These are phyloP conservation scores for Tylopilus plumbeoviolaceoides DNA, from an alignment of 768 basidiomycete species.

Conservation along the genomic window DNA sequence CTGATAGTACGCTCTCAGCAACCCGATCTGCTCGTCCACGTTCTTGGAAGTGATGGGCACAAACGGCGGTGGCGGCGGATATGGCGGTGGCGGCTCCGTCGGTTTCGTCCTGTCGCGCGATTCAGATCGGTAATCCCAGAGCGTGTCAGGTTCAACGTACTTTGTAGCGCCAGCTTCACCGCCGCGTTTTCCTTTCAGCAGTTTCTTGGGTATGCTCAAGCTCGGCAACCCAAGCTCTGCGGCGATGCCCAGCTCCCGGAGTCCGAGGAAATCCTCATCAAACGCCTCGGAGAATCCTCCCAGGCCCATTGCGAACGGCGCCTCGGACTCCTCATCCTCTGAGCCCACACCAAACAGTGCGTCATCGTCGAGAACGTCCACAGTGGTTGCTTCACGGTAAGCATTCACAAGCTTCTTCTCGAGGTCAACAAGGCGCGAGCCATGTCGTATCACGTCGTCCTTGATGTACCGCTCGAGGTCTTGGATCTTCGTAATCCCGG, in stretches of 20 bases:
- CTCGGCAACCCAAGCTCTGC: constrained; percentile 76
- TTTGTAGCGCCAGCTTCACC: constrained; percentile 37
- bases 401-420: constrained; percentile 84
- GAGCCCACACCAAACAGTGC: constrained; percentile 44
- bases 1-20: constrained; percentile 76
- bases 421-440: constrained; percentile 67
- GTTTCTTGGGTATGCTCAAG: constrained; percentile 70
- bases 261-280: constrained; percentile 91
- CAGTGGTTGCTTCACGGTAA: constrained; percentile 64
- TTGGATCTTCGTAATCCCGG: constrained; percentile 71
- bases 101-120: constrained; percentile 50
- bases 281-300: constrained; percentile 80
- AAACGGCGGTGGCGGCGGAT: constrained; percentile 81
- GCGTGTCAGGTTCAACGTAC: constrained; percentile 38
- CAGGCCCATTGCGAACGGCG: constrained; percentile 66
- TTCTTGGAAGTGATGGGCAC: constrained; percentile 62
- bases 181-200: constrained; percentile 65
- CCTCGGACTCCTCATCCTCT: constrained; percentile 61
- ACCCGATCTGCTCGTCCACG: constrained; percentile 77
- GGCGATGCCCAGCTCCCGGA: constrained; percentile 84
- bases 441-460: constrained; percentile 85
- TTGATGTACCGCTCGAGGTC: constrained; percentile 84
- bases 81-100: constrained; percentile 74
- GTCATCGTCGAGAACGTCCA: constrained; percentile 47
- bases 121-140: constrained; percentile 4